Evolutionary conservation across 1,284 basidiomycete species (phyloP), one percentile per base, ranked within the genome.

Genomic region (Schizophyllum amplum): DNA sequence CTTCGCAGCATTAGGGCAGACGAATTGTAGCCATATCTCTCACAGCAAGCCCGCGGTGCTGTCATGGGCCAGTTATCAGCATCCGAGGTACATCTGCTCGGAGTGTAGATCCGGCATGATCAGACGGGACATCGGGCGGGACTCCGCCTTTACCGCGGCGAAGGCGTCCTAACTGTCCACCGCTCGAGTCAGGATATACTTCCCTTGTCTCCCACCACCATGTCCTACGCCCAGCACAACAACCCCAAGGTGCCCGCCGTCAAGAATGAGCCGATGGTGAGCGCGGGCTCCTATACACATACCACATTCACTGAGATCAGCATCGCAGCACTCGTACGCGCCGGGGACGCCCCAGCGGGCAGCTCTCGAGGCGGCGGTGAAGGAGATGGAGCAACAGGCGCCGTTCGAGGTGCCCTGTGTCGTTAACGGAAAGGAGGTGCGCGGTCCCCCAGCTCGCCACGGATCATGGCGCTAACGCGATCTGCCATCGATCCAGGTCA

Each of bases 361-460:
- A 51, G 87, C 77, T 21, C 78, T 99, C 55, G 77, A 90, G 67
- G 84, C 81, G 49, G 91, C 92, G 11, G 70, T 99, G 64, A 71
- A 75, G 33, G 79, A 92, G 75, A 90, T 98, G 86, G 80, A 92
- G 69, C 80, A 87, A 61, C 76, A 87, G 62, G 77, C 89, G 4
- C 94, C 94, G 3, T 92, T 93, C 69, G 90, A 97, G 67, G 90
- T 99, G 1, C 96, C 96, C 22, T 90, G 90, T 67, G 79, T 99
- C 63, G 82, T 99, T 66, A 92, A 98, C 68, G 96, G 97, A 59
- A 86, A 92, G 72, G 81, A 84, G 66, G 92, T 93, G 62, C 63
- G 86, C 71, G 23, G n/a, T 17, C 47, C 47, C 21, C 22, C 1
- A 50, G 42, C 42, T 47, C 53, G 6, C 54, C 42, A 52, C 42